A percentile compares a stretch with the other conserved stretches of the same genome.
These are phyloP conservation scores for Cystobasidium sp. DNA, from an alignment of 1,284 basidiomycete species.

Conservation along the genomic window DNA sequence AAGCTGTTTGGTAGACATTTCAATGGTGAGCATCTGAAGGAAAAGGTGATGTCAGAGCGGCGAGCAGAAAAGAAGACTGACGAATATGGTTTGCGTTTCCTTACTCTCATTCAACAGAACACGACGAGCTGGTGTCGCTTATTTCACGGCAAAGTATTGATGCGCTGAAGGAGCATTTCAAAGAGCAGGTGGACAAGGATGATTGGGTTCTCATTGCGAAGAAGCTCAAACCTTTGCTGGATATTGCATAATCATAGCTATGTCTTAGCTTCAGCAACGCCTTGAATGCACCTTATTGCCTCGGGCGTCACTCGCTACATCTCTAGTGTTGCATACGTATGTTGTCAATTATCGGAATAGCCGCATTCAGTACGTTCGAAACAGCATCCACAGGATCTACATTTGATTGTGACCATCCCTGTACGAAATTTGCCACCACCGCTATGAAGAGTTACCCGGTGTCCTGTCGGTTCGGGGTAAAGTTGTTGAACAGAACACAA, in stretches of 20 bases:
- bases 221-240: conserved; percentile 64
- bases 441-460: too few relatives aligned
- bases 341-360: too few relatives aligned
- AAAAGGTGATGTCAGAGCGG: too few relatives aligned
- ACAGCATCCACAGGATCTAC: too few relatives aligned
- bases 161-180: conserved; percentile 74
- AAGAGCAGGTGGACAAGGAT: conserved; percentile 76
- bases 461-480: too few relatives aligned
- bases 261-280: not conserved
- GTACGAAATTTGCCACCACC: too few relatives aligned
- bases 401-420: too few relatives aligned
- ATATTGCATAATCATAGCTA: conserved; percentile 9
- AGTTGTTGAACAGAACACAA: too few relatives aligned
- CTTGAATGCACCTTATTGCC: not conserved
- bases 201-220: conserved; percentile 91
- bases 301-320: too few relatives aligned
- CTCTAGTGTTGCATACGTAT: too few relatives aligned
- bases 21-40: conserved; percentile 59
- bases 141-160: conserved; percentile 93
- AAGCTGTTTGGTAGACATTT: conserved; percentile 81
- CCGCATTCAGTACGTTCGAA: too few relatives aligned
- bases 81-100: too few relatives aligned
- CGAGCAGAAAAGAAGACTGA: not conserved
- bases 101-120: conserved; percentile 62
- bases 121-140: conserved; percentile 89